A percentile compares a stretch with the other conserved stretches of the same genome.
Conservation (phyloP, 2,329 filamentous ascomycete species). For the Sordariomycetes sp. region DNA sequence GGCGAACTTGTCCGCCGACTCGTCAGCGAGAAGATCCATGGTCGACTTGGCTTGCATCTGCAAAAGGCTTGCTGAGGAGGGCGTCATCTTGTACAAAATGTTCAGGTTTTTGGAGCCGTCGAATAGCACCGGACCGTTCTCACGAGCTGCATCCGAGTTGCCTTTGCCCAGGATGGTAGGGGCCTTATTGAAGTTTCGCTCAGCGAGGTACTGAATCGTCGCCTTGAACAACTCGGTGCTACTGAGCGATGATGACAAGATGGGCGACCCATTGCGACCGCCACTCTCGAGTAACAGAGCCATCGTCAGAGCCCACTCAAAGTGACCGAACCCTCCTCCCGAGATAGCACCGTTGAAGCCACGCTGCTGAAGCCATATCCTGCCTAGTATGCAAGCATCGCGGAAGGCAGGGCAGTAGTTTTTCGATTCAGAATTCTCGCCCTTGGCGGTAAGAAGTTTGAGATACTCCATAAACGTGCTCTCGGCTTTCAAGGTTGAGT, state of each 20-base stretch:
- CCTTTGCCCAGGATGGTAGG: slow-evolving; percentile 43
- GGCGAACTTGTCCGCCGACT: slow-evolving; percentile 70
- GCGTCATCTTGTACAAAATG: slow-evolving; percentile 80
- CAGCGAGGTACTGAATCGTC: slow-evolving; percentile 75
- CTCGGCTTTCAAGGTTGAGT: slow-evolving; percentile 74
- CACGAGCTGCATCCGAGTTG: slow-evolving; percentile 20
- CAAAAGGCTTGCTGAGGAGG: slow-evolving; percentile 71
- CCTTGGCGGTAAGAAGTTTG: slow-evolving; percentile 64
- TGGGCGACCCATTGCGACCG: slow-evolving; percentile 58
- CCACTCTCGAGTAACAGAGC: slow-evolving; percentile 75
- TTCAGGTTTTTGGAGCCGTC: slow-evolving; percentile 71
- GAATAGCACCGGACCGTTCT: slow-evolving; percentile 61
- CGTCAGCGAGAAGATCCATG: slow-evolving; percentile 65
- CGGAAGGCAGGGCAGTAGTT: slow-evolving; percentile 64
- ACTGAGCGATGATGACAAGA: slow-evolving; percentile 74
- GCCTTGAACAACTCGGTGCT: slow-evolving; percentile 94
- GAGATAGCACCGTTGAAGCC: slow-evolving; percentile 65
- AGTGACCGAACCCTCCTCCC: slow-evolving; percentile 80
- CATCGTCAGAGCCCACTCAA: slow-evolving; percentile 80
- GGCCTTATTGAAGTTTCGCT: slow-evolving; percentile 58
- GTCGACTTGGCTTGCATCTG: slow-evolving; percentile 68
- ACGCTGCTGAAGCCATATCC: slow-evolving; percentile 82
- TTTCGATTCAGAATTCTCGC: too few relatives aligned
- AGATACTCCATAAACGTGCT: slow-evolving; percentile 65
- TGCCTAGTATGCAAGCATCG: slow-evolving; percentile 79